These are phyloP conservation scores for Populus nigra DNA, from an alignment of 345 rosid species.

Conservation along the genomic window DNA sequence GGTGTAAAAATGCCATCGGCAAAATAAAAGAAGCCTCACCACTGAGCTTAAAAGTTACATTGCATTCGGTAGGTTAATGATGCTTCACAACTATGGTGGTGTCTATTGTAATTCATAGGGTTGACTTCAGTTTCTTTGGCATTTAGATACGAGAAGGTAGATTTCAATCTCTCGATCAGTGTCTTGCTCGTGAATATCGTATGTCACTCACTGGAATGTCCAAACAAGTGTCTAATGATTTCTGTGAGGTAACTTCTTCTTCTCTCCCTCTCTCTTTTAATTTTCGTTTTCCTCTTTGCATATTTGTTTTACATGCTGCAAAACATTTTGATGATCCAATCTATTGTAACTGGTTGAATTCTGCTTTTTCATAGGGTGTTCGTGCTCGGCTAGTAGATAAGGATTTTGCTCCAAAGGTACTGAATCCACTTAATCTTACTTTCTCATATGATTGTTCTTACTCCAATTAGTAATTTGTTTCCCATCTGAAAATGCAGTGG, in stretches of 20 bases:
- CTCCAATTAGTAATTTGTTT: neutral
- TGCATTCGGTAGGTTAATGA: slow-evolving; percentile 63
- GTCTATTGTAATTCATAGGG: neutral
- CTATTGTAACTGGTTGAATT: slow-evolving; percentile 4
- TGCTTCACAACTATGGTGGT: slow-evolving; percentile 7
- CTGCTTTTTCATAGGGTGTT: slow-evolving; percentile 51
- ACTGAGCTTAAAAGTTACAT: slow-evolving; percentile 76
- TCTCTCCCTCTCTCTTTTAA: neutral
- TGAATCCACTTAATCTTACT: neutral
- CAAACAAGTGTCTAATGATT: slow-evolving; percentile 61
- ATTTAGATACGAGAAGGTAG: slow-evolving; percentile 82
- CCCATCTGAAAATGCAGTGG: slow-evolving; percentile 45
- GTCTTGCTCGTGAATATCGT: slow-evolving; percentile 78
- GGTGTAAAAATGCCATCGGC: slow-evolving; percentile 54
- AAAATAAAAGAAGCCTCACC: slow-evolving; percentile 87
- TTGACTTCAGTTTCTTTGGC: slow-evolving; percentile 1
- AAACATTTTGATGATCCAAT: neutral
- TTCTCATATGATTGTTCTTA: neutral
- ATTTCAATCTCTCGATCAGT: slow-evolving; percentile 78
- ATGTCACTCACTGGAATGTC: slow-evolving; percentile 59
- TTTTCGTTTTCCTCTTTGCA: neutral
- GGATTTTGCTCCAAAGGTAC: slow-evolving; percentile 92
- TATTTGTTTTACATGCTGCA: neutral
- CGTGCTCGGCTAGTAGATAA: slow-evolving; percentile 75
- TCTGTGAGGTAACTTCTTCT: slow-evolving; percentile 56